Percentiles rank a stretch among this genome's conserved stretches.
These are phyloP conservation scores for Chondrostereum purpureum DNA, from an alignment of 1,284 basidiomycete species.

Conservation along the genomic window DNA sequence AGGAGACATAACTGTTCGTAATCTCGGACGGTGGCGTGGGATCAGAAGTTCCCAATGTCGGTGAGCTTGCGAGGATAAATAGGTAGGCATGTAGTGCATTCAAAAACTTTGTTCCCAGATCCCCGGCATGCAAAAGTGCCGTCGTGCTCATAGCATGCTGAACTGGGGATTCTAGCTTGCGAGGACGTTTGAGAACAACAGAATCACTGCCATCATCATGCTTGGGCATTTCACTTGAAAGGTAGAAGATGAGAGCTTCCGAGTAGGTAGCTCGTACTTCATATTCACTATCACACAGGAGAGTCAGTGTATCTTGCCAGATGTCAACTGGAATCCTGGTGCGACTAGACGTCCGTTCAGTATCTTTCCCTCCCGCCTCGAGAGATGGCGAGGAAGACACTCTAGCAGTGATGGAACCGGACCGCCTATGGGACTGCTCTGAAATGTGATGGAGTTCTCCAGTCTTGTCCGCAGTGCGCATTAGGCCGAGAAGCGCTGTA, in stretches of 20 bases:
- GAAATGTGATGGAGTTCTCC: constrained; percentile 20
- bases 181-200: constrained; percentile 37
- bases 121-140: constrained; percentile 49
- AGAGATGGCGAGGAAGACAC: constrained; percentile 13
- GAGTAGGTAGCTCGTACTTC: constrained; percentile 73
- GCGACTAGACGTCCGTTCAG: constrained; percentile 48
- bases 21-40: constrained; percentile 36
- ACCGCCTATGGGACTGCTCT: constrained; percentile 13
- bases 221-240: constrained; percentile 69
- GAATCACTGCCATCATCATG: constrained; percentile 41
- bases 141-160: constrained; percentile 40
- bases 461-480: constrained; percentile 56
- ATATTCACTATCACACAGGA: constrained; percentile 74
- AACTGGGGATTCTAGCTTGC: constrained; percentile 33
- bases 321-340: constrained; percentile 74
- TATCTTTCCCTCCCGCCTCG: constrained; percentile 19
- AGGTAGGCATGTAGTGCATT: constrained; percentile 74
- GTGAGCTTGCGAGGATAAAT: constrained; percentile 71
- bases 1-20: constrained; percentile 18
- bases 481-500: constrained; percentile 67
- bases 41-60: constrained; percentile 42
- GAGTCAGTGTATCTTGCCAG: constrained; percentile 83
- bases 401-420: constrained; percentile 18
- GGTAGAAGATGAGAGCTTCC: constrained; percentile 64
- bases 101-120: constrained; percentile 62